Conservation (phyloP, 75 land plant species). For the Adiantum capillusveneris region DNA sequence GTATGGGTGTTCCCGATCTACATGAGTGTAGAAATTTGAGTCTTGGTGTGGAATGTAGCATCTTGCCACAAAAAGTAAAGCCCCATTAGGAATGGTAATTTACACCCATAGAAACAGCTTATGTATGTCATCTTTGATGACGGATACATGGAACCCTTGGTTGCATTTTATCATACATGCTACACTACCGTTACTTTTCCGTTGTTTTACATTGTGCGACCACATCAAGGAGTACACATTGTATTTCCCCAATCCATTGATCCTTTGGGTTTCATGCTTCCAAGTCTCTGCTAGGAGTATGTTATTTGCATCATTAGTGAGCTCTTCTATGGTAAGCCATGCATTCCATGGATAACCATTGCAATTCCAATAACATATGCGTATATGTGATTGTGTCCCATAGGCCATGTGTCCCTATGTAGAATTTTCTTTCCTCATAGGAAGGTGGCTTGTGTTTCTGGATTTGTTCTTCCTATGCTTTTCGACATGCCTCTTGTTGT, state of each 20-base stretch:
- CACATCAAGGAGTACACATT: too few species aligned
- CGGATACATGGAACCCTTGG: too few species aligned
- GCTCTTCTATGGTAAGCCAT: not conserved
- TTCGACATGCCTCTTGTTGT: too few species aligned
- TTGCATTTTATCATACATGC: not conserved
- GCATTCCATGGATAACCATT: too few species aligned
- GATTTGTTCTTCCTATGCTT: too few species aligned
- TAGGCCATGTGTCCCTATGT: constrained; percentile 1
- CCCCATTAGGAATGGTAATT: not conserved
- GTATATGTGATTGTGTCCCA: not conserved
- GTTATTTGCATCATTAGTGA: not conserved
- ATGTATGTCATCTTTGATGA: not conserved
- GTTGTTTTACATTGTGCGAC: not conserved
- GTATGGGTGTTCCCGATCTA: not conserved
- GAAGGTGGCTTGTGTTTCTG: too few species aligned
- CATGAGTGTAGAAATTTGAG: not conserved
- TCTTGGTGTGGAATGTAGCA: not conserved
- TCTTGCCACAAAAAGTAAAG: not conserved
- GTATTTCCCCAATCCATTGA: too few species aligned
- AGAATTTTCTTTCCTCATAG: too few species aligned
- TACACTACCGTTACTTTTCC: not conserved
- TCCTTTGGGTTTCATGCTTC: too few species aligned
- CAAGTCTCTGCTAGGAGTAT: constrained; percentile 2
- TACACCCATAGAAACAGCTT: not conserved
- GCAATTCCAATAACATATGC: constrained; percentile 6